Evolutionary conservation across 352 stramenopile genomes (phyloP), one percentile per base, ranked within the genome.

Genomic region (Halophytophthora polymorphica): DNA sequence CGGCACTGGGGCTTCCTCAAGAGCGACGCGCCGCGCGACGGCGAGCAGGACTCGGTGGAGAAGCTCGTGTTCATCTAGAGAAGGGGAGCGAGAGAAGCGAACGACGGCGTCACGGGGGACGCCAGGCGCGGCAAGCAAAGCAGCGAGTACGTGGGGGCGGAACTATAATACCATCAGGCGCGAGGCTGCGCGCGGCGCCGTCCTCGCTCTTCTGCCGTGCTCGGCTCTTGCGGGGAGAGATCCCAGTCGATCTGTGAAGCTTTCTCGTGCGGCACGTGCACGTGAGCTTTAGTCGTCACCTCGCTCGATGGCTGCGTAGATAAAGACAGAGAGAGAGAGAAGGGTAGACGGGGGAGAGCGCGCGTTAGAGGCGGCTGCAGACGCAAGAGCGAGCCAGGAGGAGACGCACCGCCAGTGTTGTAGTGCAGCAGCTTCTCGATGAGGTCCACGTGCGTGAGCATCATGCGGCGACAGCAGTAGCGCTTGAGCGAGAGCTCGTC

Each of bases 401-500:
- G 11, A 12, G 21, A 44, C 77, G 45, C 58, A 95, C 83, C 84
- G 58, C 82, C 82, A n/a, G 84, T 98, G 85, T 99, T 99, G 84
- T 99, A 99, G 80, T 99, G 98, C 56, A 99, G 84, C 45, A 99
- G 84, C 77, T 99, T 99, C 78, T 99, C 96, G 70, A 99, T 99
- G 28, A 99, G 86, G 80, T 99, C 97, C 19, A 99, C 97, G 77
- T 99, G 97, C 37, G 96, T 99, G 51, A 99, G 86, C 77, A 99
- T 90, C 97, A 99, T 99, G 50, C 97, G 86, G 52, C 97, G 83
- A 75, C 97, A 99, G 86, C 97, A 99, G 77, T 99, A 99, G 82
- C 97, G 79, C 70, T 98, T 98, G 21, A 99, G 85, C 45, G 96
- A 97, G 25, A 99, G 78, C 75, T 99, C 95, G 74, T 99, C 96